Conservation (phyloP, 1,284 basidiomycete species). For the Cystobasidiaceae sp. region DNA sequence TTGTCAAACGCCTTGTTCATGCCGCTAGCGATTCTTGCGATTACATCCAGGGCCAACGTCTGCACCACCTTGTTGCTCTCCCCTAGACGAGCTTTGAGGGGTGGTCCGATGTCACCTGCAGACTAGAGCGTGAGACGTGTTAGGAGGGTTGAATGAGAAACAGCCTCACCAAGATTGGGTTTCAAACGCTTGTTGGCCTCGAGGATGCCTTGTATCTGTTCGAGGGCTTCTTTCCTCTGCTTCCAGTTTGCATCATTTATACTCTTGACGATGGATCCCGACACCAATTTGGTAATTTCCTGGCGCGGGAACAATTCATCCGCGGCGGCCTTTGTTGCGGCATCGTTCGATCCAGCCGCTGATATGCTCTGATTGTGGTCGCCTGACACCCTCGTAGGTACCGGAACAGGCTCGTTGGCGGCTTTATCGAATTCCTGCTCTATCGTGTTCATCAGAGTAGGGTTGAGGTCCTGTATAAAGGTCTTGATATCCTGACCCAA, state of each 20-base stretch:
- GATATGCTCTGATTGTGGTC: slow-evolving; percentile 55
- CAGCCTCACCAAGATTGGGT: slow-evolving; percentile 77
- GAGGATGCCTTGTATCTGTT: slow-evolving; percentile 72
- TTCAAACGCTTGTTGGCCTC: slow-evolving; percentile 90
- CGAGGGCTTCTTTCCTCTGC: slow-evolving; percentile 89
- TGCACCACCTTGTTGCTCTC: slow-evolving; percentile 96
- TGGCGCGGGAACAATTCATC: slow-evolving; percentile 94
- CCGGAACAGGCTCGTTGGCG: slow-evolving; percentile 70
- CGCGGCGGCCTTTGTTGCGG: slow-evolving; percentile 59
- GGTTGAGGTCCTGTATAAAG: slow-evolving; percentile 88
- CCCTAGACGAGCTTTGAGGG: slow-evolving; percentile 79
- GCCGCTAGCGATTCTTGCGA: slow-evolving; percentile 79
- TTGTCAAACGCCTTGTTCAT: slow-evolving; percentile 97
- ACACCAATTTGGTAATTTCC: slow-evolving; percentile 81
- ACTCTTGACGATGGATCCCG: slow-evolving; percentile 72
- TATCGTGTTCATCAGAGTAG: slow-evolving; percentile 87
- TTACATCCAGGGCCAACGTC: slow-evolving; percentile 79
- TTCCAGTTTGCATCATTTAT: slow-evolving; percentile 92
- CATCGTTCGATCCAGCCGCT: slow-evolving; percentile 45
- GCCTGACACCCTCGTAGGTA: slow-evolving; percentile 67
- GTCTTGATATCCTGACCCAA: slow-evolving; percentile 90
- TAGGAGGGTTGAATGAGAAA: slow-evolving; percentile 14
- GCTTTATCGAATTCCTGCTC: slow-evolving; percentile 89
- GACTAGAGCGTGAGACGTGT: slow-evolving; percentile 17
- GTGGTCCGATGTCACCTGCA: slow-evolving; percentile 78